A percentile compares a stretch with the other conserved stretches of the same genome.
phyloP scores from a whole-genome alignment of 2,329 filamentous ascomycete genomes.

The Monilinia vaccinii-corymbosi region DNA sequence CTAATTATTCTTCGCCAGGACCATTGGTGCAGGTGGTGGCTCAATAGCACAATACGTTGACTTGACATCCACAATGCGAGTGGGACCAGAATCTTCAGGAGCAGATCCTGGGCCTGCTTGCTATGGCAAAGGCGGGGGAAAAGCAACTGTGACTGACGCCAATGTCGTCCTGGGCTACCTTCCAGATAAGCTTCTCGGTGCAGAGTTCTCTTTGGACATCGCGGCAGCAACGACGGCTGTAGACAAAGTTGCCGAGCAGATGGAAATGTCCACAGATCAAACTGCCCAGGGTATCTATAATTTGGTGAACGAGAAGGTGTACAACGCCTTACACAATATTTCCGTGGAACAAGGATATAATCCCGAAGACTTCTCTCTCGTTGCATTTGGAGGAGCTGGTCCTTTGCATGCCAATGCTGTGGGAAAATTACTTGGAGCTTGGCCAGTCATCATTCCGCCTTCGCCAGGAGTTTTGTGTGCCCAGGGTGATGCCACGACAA shows the following conservation, averaged over 20 bases:
- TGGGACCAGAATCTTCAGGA: conserved; percentile 5
- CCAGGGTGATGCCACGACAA: conserved; percentile 1
- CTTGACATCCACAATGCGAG: not conserved
- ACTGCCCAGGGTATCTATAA: conserved; percentile 5
- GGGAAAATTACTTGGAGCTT: not conserved
- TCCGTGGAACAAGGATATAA: conserved; percentile 6
- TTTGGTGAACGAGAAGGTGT: conserved; percentile 1
- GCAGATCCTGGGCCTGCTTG: conserved; percentile 2
- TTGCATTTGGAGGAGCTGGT: conserved; percentile 3
- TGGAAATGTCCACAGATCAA: not conserved
- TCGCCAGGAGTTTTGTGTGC: conserved; percentile 3
- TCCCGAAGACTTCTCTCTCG: not conserved
- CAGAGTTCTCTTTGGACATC: not conserved
- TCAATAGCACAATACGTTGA: conserved; percentile 6
- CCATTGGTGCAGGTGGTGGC: not conserved
- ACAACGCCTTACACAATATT: not conserved
- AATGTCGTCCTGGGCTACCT: conserved; percentile 1
- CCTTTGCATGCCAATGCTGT: conserved; percentile 4
- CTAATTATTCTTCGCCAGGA: not conserved
- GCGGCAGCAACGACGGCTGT: not conserved
- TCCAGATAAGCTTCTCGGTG: conserved; percentile 3
- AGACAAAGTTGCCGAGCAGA: not conserved
- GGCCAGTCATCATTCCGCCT: conserved; percentile 3
- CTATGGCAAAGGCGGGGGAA: not conserved
- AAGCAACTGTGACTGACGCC: conserved; percentile 1